Conservation (phyloP, 2,329 filamentous ascomycete genomes). For the Ramularia endophylla region DNA sequence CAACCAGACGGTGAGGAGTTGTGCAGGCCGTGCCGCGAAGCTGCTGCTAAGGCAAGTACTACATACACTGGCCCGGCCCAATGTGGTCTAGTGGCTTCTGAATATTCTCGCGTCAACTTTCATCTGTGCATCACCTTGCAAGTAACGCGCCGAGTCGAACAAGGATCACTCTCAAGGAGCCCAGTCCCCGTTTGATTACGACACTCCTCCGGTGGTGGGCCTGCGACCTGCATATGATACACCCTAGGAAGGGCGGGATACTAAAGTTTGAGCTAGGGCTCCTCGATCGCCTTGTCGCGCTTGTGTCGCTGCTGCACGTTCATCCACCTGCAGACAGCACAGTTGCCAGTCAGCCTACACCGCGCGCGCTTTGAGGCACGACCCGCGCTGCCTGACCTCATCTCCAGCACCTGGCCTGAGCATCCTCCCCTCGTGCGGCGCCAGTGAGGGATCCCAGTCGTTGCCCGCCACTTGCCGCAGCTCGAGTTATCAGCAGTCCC, state of each 20-base stretch:
- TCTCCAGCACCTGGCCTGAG: constrained; percentile 15
- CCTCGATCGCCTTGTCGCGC: no score
- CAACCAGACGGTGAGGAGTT: no score
- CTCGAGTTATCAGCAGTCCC: constrained; percentile 18
- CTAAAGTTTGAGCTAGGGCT: neutral
- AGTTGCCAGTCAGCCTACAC: neutral
- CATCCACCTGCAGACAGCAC: neutral
- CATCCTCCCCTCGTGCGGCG: constrained; percentile 17
- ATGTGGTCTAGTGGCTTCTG: no score
- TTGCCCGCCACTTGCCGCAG: constrained; percentile 21
- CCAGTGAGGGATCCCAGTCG: constrained; percentile 22
- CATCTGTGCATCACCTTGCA: constrained; percentile 1
- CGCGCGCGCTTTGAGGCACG: constrained; percentile 10
- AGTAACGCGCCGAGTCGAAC: neutral
- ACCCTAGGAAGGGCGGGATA: neutral
- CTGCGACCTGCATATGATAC: constrained; percentile 5
- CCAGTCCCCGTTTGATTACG: constrained; percentile 16
- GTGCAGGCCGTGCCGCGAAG: no score
- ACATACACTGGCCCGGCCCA: no score
- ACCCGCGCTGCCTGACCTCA: constrained; percentile 13
- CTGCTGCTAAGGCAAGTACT: no score
- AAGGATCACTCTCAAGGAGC: neutral
- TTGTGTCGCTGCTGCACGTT: neutral
- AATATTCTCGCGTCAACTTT: neutral
- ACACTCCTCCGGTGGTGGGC: constrained; percentile 15